Base-by-base conservation (phyloP, 306 rosid species). In the Ammopiptanthus mongolicus region DNA sequence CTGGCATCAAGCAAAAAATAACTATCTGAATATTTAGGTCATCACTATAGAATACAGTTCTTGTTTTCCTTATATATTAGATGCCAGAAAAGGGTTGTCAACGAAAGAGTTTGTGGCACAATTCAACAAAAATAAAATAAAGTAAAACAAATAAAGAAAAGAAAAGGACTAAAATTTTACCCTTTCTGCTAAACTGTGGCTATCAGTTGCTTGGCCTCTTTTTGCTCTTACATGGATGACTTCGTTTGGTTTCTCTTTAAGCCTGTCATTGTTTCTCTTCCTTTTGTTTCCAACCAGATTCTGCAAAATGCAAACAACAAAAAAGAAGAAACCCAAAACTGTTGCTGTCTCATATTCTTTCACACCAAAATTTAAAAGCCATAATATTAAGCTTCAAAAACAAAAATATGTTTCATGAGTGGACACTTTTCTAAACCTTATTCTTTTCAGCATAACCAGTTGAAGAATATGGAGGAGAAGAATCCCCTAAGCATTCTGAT, bases 141-240 rank as follows among this genome's bases (percentile, higher is more conserved):
- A 5, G 3, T 33, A 10, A 41, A 41, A 9, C 3, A 41, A 41
- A 41, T 2, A 41, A 41, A 41, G 13, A 50, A 34, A 10, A 36
- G 3, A 14, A 4, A 18, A 10, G 34, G 60, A 59, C 66, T 52
- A 6, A 53, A 21, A 31, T 25, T 39, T 11, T 79, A 87, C 95
- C 87, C 90, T 90, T 78, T 90, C 96, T 31, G 92, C 88, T 78
- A 87, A 84, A 78, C 90, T 87, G 81, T 90, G 96, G 65, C 85
- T 86, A 66, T 90, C 88, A 41, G 90, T 87, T 22, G 96, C 92
- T 80, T 87, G 88, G 63, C 92, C 90, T 87, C 96, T 79, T 73
- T 84, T 90, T 41, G 90, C 89, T 76, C 96, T 84, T 52, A 87
- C 92, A 82, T 82, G 92, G 65, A 87, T 81, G 8, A 86, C 89